Base-by-base conservation (phyloP, 805 yeast genomes). In the Yarrowia deformans region DNA sequence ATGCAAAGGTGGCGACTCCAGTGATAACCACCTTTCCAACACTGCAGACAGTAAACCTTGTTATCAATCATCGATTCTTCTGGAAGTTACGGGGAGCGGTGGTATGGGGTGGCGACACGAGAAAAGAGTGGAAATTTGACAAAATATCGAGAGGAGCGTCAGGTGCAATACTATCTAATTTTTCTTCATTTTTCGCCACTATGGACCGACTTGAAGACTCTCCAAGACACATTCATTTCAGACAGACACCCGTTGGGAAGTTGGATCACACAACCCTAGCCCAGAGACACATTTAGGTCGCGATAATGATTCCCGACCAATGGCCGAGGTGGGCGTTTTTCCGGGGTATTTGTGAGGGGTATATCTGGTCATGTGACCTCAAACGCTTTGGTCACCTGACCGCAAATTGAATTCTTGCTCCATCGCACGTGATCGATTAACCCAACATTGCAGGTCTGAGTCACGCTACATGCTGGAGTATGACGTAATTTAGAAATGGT, bases 1-100 rank as follows among this genome's bases (percentile, higher is more conserved):
- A 43, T 60, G 66, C 52, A 60, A 45, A 60, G 63, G 66, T 60
- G 66, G 66, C 66, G 66, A 42, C 48, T 12, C 19, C 48, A 12
- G 48, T 56, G 63, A 56, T 56, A 56, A 56, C 63, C 63, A 56
- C 63, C 45, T 23, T 16, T 23, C 35, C 46, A 8, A 37, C 46
- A 14, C 29, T 55, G 63, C 63, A 56, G n/a, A 29, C 46, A 19
- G 23, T 23, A 56, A 56, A 56, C 63, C 48, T 56, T 56, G 63
- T 56, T 56, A 56, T 40, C 48, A 56, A 56, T 39, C 61, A 39
- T 56, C 29, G 63, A 56, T n/a, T 12, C 14, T 40, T 56, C 48
- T 8, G 29, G 63, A 56, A 56, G 16, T 56, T 19, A 14, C 23
- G 43, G 1, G 6, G 52, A 5, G 35, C 29, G 14, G 6, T 45